phyloP scores from a whole-genome alignment of 257 asterid genomes.

The Solanum ossicruentum region DNA sequence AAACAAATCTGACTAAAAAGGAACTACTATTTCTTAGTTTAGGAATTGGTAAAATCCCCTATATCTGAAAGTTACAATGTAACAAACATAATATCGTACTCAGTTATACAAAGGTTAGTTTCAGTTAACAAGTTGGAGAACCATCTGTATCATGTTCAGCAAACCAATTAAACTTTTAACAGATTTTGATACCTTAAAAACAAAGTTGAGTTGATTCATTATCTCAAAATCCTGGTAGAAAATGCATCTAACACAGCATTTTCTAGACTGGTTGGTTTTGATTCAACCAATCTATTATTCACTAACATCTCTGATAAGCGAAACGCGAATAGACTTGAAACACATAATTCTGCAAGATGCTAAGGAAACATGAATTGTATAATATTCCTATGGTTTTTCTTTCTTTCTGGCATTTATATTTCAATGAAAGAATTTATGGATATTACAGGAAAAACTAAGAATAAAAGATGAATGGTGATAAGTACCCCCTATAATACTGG shows the following conservation, averaged over 20 bases:
- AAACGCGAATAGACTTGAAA: background rate
- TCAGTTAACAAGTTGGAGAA: background rate
- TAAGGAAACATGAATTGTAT: background rate
- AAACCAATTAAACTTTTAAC: background rate
- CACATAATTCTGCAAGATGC: background rate
- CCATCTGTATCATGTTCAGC: background rate
- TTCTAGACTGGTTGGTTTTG: background rate
- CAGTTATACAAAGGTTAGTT: background rate
- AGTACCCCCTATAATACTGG: conserved; percentile 44
- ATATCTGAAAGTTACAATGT: background rate
- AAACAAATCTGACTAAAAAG: background rate
- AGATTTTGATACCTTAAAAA: background rate
- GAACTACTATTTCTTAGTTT: background rate
- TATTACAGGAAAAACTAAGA: conserved; percentile 20
- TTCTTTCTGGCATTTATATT: conserved; percentile 14
- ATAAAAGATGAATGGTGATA: conserved; percentile 12
- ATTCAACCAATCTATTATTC: background rate
- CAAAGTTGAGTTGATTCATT: background rate
- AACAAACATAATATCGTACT: background rate
- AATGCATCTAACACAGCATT: background rate
- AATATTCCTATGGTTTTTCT: conserved; percentile 16
- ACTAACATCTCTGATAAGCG: background rate
- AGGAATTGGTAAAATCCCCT: background rate
- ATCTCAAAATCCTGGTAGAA: background rate
- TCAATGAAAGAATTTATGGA: conserved; percentile 17